These are phyloP conservation scores for Trichophyton mentagrophytes DNA, from an alignment of 2,329 filamentous ascomycete species.

Conservation along the genomic window DNA sequence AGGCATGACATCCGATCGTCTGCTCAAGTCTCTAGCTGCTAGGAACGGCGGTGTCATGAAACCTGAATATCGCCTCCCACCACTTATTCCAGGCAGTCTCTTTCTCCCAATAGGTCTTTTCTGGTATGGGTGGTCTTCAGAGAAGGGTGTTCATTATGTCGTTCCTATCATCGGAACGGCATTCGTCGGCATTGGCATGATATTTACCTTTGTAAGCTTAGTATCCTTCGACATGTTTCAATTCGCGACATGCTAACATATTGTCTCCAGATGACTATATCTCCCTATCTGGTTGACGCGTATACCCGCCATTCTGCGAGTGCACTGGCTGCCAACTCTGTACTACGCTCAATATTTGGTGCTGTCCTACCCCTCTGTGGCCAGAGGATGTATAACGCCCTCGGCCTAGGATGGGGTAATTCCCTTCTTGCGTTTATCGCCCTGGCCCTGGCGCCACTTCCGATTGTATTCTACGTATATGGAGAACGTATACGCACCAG, in stretches of 20 bases:
- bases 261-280: slow-evolving; percentile 44
- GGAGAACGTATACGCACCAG: slow-evolving; percentile 26
- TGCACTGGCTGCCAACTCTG: slow-evolving; percentile 43
- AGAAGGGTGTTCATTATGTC: slow-evolving; percentile 44
- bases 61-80: slow-evolving; percentile 41
- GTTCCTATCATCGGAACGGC: slow-evolving; percentile 47
- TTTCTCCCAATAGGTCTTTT: slow-evolving; percentile 44
- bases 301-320: slow-evolving; percentile 34
- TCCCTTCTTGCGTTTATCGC: slow-evolving; percentile 45
- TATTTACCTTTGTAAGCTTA: slow-evolving; percentile 24
- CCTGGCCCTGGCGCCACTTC: slow-evolving; percentile 36
- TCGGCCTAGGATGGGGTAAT: slow-evolving; percentile 41
- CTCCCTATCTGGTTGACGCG: slow-evolving; percentile 51
- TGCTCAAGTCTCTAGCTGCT: slow-evolving; percentile 21
- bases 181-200: slow-evolving; percentile 40
- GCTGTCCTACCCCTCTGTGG: slow-evolving; percentile 52
- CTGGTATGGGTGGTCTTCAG: slow-evolving; percentile 47
- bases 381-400: slow-evolving; percentile 34
- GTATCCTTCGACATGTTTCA: not conserved
- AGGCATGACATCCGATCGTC: slow-evolving; percentile 23
- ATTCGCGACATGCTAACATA: not conserved
- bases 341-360: slow-evolving; percentile 44
- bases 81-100: slow-evolving; percentile 43
- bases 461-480: slow-evolving; percentile 25
- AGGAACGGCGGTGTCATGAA: slow-evolving; percentile 23